phyloP scores from a whole-genome alignment of 768 basidiomycete genomes.

The Gloeophyllum trabeum region DNA sequence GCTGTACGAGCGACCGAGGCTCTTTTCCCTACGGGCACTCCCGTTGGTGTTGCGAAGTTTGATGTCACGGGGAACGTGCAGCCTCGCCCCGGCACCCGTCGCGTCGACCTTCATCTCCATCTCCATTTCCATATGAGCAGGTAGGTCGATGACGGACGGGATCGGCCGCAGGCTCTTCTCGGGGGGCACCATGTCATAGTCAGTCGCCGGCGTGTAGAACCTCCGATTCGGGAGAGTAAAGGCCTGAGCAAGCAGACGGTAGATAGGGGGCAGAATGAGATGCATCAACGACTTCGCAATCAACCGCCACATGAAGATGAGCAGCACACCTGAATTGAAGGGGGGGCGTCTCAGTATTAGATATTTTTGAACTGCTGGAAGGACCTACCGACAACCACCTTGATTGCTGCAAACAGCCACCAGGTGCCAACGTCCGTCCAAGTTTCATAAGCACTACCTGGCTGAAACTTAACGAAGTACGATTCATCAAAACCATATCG shows the following conservation, averaged over 20 bases:
- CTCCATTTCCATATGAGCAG: constrained; percentile 21
- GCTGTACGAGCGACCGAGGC: background rate
- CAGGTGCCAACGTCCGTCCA: constrained; percentile 23
- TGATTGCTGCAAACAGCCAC: constrained; percentile 24
- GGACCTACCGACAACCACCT: constrained; percentile 29
- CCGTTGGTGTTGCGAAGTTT: constrained; percentile 3
- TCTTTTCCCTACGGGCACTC: constrained; percentile 2
- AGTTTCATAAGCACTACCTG: constrained; percentile 38
- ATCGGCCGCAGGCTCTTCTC: constrained; percentile 58
- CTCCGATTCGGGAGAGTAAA: constrained; percentile 72
- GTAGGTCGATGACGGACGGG: constrained; percentile 80
- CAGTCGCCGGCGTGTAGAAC: constrained; percentile 87
- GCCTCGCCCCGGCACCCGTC: constrained; percentile 6
- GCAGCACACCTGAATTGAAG: constrained; percentile 51
- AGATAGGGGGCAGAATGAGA: constrained; percentile 69
- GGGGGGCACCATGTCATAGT: constrained; percentile 62
- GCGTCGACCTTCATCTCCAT: constrained; percentile 3
- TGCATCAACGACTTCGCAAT: constrained; percentile 72
- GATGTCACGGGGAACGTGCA: background rate
- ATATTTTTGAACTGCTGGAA: background rate
- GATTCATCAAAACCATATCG: constrained; percentile 21
- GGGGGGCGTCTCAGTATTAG: background rate
- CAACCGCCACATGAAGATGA: constrained; percentile 84
- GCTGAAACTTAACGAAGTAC: constrained; percentile 32
- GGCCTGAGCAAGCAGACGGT: constrained; percentile 59